These are phyloP conservation scores for Coemansia sp. DNA, from an alignment of 192 early-diverging fungal species.

Conservation along the genomic window DNA sequence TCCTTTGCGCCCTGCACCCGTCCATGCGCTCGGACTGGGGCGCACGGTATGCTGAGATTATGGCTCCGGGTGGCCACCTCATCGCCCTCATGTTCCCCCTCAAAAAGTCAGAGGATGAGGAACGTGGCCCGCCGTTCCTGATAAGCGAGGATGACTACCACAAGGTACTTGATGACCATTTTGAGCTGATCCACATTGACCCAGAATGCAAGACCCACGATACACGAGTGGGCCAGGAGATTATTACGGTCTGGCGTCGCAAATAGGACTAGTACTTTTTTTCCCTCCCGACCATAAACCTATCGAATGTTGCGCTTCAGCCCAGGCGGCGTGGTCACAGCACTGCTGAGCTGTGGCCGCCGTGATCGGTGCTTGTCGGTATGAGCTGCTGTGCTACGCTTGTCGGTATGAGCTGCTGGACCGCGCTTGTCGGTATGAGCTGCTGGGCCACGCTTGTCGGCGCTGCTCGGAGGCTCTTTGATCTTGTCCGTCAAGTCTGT, in stretches of 20 bases:
- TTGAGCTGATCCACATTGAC: slow-evolving; percentile 58
- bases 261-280: neutral
- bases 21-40: slow-evolving; percentile 61
- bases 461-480: too few relatives aligned
- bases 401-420: neutral
- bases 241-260: slow-evolving; percentile 60
- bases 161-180: slow-evolving; percentile 48
- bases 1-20: slow-evolving; percentile 73
- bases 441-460: too few relatives aligned
- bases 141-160: slow-evolving; percentile 61
- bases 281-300: too few relatives aligned
- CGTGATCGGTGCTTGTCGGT: neutral
- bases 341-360: slow-evolving; percentile 10
- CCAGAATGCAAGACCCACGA: slow-evolving; percentile 55
- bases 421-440: too few relatives aligned
- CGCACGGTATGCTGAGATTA: slow-evolving; percentile 56
- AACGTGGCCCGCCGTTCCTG: slow-evolving; percentile 70
- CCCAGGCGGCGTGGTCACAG: slow-evolving; percentile 24
- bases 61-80: slow-evolving; percentile 59
- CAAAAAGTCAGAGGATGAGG: slow-evolving; percentile 35
- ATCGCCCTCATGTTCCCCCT: slow-evolving; percentile 77
- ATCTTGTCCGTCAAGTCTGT: too few relatives aligned
- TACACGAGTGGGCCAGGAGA: slow-evolving; percentile 53
- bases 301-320: slow-evolving; percentile 23
- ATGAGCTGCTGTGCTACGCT: too few relatives aligned